phyloP scores from a whole-genome alignment of 2,329 filamentous ascomycete genomes.

The Aureobasidium sp. region DNA sequence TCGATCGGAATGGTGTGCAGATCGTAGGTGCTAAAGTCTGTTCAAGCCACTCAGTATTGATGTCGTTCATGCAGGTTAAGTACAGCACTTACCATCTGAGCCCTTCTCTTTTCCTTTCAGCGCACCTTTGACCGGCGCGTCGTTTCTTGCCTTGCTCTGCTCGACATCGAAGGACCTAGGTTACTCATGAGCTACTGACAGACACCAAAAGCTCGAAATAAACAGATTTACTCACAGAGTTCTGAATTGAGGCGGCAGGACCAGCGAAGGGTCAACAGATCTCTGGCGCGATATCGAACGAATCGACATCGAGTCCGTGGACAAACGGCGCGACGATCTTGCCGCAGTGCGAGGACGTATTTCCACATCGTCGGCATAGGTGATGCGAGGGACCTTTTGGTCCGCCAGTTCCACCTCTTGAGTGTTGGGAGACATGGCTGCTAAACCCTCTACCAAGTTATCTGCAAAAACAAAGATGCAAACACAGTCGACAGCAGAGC shows the following conservation, averaged over 20 bases:
- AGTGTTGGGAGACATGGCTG: neutral
- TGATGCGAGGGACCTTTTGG: conserved; percentile 19
- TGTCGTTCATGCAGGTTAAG: neutral
- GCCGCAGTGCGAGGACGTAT: conserved; percentile 23
- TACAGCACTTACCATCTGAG: conserved; percentile 27
- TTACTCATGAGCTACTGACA: conserved; percentile 7
- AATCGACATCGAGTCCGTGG: conserved; percentile 30
- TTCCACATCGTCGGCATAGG: conserved; percentile 32
- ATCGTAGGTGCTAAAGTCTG: conserved; percentile 46
- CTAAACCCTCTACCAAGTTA: neutral
- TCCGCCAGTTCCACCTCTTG: neutral
- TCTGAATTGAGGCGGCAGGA: conserved; percentile 38
- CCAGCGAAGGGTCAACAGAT: conserved; percentile 37
- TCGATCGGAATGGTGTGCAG: conserved; percentile 58
- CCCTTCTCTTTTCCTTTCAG: conserved; percentile 22
- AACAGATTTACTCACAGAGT: conserved; percentile 27
- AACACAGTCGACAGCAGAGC: neutral
- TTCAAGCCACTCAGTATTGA: conserved; percentile 2
- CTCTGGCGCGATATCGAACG: conserved; percentile 30
- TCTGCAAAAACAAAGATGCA: neutral
- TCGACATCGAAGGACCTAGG: conserved; percentile 37
- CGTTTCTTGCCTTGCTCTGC: conserved; percentile 25
- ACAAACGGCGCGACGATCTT: conserved; percentile 20
- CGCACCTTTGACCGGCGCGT: conserved; percentile 22
- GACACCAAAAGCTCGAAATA: neutral